A percentile compares a stretch with the other conserved stretches of the same genome.
Conservation (phyloP, 495 filamentous ascomycete genomes). For the Xeromyces bisporus region DNA sequence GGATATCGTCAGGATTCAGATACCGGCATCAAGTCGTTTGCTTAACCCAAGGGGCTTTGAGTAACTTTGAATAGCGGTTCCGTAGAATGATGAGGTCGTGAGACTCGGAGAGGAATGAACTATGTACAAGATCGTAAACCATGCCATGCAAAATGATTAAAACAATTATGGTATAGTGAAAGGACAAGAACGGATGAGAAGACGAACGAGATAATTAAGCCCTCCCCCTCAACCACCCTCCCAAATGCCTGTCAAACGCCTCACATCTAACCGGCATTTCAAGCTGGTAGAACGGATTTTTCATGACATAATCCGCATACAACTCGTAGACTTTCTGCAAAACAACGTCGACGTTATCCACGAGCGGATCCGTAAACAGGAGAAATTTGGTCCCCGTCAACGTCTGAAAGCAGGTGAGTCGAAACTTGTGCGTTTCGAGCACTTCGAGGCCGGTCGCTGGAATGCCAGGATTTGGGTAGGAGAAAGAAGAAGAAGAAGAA, state of each 20-base stretch:
- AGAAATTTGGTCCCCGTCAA: conserved; percentile 90
- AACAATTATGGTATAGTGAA: not conserved
- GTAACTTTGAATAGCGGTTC: no score
- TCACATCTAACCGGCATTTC: conserved; percentile 97
- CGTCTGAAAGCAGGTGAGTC: conserved; percentile 88
- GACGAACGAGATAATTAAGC: conserved; percentile 9
- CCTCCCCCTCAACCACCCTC: conserved; percentile 26
- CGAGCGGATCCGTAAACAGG: conserved; percentile 82
- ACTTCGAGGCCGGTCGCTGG: conserved; percentile 60
- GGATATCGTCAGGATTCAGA: no score
- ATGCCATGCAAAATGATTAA: no score
- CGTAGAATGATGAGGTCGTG: no score
- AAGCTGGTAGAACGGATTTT: conserved; percentile 94
- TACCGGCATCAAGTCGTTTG: no score
- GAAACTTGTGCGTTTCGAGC: conserved; percentile 79
- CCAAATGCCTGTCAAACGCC: conserved; percentile 74
- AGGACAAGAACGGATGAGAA: conserved; percentile 3
- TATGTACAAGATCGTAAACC: not conserved
- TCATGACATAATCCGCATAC: conserved; percentile 96
- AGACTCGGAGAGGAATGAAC: no score
- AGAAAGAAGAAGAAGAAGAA: conserved; percentile 12
- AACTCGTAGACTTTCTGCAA: conserved; percentile 79
- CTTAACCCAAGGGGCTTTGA: no score
- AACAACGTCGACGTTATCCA: conserved; percentile 69
- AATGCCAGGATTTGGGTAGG: conserved; percentile 35